Percentiles rank a stretch among this genome's conserved stretches.
These are phyloP conservation scores for Mycena sanguinolenta DNA, from an alignment of 768 basidiomycete genomes.

Conservation along the genomic window DNA sequence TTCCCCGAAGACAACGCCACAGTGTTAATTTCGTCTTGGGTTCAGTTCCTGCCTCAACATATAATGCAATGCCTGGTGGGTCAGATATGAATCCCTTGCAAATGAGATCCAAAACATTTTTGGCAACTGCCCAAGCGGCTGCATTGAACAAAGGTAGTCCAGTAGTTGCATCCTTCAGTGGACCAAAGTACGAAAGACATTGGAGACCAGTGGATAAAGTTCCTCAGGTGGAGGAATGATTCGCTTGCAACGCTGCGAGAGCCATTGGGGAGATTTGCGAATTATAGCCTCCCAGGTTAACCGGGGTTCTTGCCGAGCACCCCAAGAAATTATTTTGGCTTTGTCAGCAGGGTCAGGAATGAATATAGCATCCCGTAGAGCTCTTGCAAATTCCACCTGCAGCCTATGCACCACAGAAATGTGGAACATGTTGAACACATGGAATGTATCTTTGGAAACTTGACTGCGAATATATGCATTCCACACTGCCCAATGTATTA, in stretches of 20 bases:
- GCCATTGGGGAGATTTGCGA: slow-evolving; percentile 30
- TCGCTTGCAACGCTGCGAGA: slow-evolving; percentile 36
- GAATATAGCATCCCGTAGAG: background rate
- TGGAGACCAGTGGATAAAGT: slow-evolving; percentile 32
- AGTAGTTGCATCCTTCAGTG: slow-evolving; percentile 36
- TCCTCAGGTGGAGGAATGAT: slow-evolving; percentile 40
- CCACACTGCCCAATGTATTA: no score
- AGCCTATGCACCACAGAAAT: background rate
- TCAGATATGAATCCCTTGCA: slow-evolving; percentile 46
- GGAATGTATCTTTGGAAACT: background rate
- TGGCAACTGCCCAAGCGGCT: slow-evolving; percentile 28
- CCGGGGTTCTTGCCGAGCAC: background rate
- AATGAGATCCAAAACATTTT: slow-evolving; percentile 41
- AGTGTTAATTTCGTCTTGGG: slow-evolving; percentile 38
- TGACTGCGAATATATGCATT: no score
- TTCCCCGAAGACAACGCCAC: slow-evolving; percentile 46
- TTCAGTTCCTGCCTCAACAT: slow-evolving; percentile 36
- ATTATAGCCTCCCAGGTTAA: slow-evolving; percentile 22
- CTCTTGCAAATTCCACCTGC: background rate
- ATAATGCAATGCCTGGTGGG: slow-evolving; percentile 46
- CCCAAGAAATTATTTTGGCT: background rate
- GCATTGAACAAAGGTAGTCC: slow-evolving; percentile 37
- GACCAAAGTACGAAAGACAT: slow-evolving; percentile 41
- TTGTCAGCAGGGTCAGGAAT: background rate
- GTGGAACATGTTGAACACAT: background rate